These are phyloP conservation scores for Tuber umbilicatum DNA, from an alignment of 495 filamentous ascomycete genomes.

Conservation along the genomic window DNA sequence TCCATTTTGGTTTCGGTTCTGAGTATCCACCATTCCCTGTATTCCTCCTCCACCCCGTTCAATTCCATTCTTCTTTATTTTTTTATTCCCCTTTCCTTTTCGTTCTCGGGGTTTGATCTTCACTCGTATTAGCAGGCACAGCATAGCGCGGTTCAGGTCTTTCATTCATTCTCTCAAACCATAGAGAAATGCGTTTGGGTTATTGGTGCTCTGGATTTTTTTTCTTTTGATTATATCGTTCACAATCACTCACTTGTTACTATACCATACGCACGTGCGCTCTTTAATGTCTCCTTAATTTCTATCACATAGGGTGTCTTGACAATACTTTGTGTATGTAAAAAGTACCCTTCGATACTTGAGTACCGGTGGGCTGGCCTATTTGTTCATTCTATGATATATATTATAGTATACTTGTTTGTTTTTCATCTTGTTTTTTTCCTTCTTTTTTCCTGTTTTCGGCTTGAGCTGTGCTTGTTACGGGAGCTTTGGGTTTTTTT, in stretches of 20 bases:
- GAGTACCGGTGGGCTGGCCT: background rate
- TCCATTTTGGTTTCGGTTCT: background rate
- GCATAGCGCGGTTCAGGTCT: background rate
- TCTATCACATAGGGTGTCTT: background rate
- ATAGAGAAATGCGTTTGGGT: background rate
- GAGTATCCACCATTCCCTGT: background rate
- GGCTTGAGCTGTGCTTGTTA: background rate
- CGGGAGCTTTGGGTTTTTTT: background rate
- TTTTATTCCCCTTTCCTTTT: background rate
- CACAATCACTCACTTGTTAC: background rate
- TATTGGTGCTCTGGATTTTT: background rate
- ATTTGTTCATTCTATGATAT: slow-evolving; percentile 3
- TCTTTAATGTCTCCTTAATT: background rate
- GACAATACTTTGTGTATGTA: background rate
- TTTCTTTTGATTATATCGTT: background rate
- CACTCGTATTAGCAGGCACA: background rate
- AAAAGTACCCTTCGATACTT: background rate
- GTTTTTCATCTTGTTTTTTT: background rate
- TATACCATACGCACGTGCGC: background rate
- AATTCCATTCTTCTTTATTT: background rate
- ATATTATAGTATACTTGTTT: background rate
- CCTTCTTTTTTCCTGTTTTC: background rate
- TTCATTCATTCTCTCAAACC: slow-evolving; percentile 3
- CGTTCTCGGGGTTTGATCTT: background rate
- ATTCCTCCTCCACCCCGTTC: background rate